These are phyloP conservation scores for Crithidia acanthocephali DNA, from an alignment of 208 protist species.

Conservation along the genomic window DNA sequence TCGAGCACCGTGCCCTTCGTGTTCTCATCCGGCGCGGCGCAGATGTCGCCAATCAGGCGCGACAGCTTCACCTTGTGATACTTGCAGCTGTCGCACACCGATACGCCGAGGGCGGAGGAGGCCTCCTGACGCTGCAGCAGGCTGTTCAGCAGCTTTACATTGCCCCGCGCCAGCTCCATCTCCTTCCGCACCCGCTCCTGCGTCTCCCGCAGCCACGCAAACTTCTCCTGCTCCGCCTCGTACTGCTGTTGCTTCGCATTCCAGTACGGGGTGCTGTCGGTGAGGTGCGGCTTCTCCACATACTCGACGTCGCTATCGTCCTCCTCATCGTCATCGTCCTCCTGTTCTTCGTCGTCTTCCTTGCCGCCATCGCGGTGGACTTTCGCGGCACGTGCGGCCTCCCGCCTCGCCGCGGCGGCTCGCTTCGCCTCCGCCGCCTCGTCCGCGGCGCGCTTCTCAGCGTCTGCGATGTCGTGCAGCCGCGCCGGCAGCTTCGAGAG, in stretches of 20 bases:
- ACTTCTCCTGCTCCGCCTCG: constrained; percentile 35
- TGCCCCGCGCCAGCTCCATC: constrained; percentile 52
- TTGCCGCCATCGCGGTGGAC: neutral
- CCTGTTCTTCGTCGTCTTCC: neutral
- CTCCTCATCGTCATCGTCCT: neutral
- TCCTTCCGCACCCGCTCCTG: constrained; percentile 38
- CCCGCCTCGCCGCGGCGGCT: neutral
- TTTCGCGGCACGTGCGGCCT: neutral
- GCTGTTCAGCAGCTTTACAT: constrained; percentile 62
- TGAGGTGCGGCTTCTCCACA: constrained; percentile 12
- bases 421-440: neutral
- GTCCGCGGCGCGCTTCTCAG: neutral
- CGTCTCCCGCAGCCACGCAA: constrained; percentile 26
- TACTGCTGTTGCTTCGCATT: constrained; percentile 26
- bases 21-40: constrained; percentile 33
- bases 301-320: neutral
- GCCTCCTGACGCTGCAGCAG: constrained; percentile 54
- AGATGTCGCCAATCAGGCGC: constrained; percentile 43
- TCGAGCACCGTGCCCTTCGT: constrained; percentile 44
- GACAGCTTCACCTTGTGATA: constrained; percentile 74
- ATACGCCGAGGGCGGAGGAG: constrained; percentile 50
- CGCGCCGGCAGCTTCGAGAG: constrained; percentile 28
- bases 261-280: constrained; percentile 37
- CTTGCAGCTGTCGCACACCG: constrained; percentile 70
- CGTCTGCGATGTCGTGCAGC: constrained; percentile 19